Conservation (phyloP, 331 rosid genomes). For the Phaseolus coccineus region DNA sequence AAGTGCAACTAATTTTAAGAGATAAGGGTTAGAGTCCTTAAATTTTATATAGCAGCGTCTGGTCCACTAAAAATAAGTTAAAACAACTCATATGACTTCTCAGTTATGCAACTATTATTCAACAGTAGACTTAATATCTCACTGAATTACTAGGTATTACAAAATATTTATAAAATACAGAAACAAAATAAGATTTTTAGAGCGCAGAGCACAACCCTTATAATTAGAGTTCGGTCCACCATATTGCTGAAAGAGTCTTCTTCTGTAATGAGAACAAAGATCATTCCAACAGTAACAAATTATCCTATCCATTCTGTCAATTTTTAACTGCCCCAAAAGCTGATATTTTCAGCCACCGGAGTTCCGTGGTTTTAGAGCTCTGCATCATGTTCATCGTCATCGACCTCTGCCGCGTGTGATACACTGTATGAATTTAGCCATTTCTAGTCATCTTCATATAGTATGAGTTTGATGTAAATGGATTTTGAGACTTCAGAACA, state of each 20-base stretch:
- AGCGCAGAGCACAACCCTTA: background rate
- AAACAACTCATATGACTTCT: background rate
- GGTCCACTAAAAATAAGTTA: background rate
- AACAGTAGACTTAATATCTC: background rate
- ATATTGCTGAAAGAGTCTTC: constrained; percentile 3
- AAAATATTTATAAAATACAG: background rate
- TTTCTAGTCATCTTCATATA: constrained; percentile 27
- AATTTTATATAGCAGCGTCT: background rate
- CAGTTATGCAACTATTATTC: background rate
- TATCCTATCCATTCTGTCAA: constrained; percentile 24
- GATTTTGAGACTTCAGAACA: background rate
- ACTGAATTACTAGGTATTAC: background rate
- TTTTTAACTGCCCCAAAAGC: constrained; percentile 16
- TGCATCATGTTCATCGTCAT: constrained; percentile 51
- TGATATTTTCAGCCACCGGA: constrained; percentile 29
- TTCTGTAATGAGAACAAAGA: constrained; percentile 3
- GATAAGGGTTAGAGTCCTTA: background rate
- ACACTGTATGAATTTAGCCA: constrained; percentile 53
- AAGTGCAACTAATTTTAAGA: too few species aligned
- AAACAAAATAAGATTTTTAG: background rate
- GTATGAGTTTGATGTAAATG: background rate
- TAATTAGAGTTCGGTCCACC: constrained; percentile 32
- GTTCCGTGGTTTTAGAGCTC: constrained; percentile 61
- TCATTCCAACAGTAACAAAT: background rate
- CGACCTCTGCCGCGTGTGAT: constrained; percentile 38